Percentiles rank a stretch among this genome's conserved stretches.
phyloP scores from a whole-genome alignment of 2,329 filamentous ascomycete genomes.

The Pyricularia sp. region DNA sequence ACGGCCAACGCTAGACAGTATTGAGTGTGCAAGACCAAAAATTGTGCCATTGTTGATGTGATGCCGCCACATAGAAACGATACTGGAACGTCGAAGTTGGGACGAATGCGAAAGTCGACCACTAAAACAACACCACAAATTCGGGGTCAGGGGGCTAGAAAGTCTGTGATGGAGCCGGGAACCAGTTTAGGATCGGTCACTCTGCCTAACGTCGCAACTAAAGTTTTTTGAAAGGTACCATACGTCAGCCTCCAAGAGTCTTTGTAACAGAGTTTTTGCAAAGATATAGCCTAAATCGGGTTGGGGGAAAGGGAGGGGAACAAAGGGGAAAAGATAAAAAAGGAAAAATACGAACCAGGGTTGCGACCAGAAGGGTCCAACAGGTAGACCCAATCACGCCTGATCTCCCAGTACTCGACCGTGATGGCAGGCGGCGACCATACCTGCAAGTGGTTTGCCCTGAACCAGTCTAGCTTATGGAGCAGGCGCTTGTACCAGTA shows the following conservation, averaged over 20 bases:
- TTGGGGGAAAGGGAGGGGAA: background rate
- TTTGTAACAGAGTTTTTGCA: background rate
- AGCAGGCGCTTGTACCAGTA: background rate
- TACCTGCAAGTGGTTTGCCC: background rate
- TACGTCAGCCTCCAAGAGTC: background rate
- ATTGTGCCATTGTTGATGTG: background rate
- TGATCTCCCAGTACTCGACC: constrained; percentile 5
- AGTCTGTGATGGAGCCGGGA: constrained; percentile 4
- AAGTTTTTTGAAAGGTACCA: background rate
- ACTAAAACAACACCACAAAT: background rate
- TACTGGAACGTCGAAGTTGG: background rate
- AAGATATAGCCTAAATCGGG: background rate
- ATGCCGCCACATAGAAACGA: background rate
- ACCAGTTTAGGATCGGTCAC: background rate
- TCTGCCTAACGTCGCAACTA: background rate
- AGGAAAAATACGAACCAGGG: background rate
- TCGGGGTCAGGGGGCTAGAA: background rate
- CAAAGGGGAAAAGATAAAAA: background rate
- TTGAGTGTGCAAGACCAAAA: background rate
- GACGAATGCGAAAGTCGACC: background rate
- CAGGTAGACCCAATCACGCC: background rate
- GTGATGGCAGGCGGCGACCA: constrained; percentile 1
- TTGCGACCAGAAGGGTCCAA: background rate
- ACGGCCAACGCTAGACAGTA: background rate
- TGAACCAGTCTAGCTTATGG: constrained; percentile 3